A percentile compares a stretch with the other conserved stretches of the same genome.
These are phyloP conservation scores for Golubevia sp. DNA, from an alignment of 1,284 basidiomycete species.

Conservation along the genomic window DNA sequence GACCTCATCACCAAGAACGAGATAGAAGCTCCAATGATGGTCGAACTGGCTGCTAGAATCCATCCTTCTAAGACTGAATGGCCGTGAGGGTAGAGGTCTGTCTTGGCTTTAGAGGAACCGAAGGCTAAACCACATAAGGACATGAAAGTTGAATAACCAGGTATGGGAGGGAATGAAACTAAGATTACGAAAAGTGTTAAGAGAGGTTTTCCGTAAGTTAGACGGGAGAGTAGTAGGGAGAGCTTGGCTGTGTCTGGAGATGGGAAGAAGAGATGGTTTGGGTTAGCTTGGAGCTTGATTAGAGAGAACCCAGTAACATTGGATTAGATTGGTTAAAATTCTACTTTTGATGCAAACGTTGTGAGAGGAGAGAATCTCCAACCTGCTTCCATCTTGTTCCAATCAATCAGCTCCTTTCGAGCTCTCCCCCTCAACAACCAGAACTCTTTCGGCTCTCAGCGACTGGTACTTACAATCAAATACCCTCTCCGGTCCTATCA, in stretches of 20 bases:
- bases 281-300: too few species aligned
- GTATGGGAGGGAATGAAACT: constrained; percentile 37
- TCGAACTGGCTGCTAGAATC: constrained; percentile 33
- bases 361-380: too few species aligned
- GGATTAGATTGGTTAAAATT: too few species aligned
- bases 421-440: too few species aligned
- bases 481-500: too few species aligned
- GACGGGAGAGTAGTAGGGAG: not conserved
- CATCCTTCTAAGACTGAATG: constrained; percentile 19
- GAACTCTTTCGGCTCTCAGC: too few species aligned
- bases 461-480: too few species aligned
- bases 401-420: too few species aligned
- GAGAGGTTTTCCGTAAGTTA: constrained; percentile 12
- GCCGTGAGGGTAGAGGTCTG: not conserved
- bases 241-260: not conserved
- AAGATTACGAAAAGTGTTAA: constrained; percentile 23
- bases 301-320: too few species aligned
- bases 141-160: constrained; percentile 45
- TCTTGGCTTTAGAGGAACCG: constrained; percentile 9
- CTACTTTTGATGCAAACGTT: too few species aligned
- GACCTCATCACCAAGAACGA: constrained; percentile 27
- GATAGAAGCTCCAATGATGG: constrained; percentile 32
- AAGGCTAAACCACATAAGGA: constrained; percentile 48
- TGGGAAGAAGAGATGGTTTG: too few species aligned
- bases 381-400: too few species aligned